A percentile compares a stretch with the other conserved stretches of the same genome.
These are phyloP conservation scores for Chiua sp. DNA, from an alignment of 1,284 basidiomycete genomes.

Conservation along the genomic window DNA sequence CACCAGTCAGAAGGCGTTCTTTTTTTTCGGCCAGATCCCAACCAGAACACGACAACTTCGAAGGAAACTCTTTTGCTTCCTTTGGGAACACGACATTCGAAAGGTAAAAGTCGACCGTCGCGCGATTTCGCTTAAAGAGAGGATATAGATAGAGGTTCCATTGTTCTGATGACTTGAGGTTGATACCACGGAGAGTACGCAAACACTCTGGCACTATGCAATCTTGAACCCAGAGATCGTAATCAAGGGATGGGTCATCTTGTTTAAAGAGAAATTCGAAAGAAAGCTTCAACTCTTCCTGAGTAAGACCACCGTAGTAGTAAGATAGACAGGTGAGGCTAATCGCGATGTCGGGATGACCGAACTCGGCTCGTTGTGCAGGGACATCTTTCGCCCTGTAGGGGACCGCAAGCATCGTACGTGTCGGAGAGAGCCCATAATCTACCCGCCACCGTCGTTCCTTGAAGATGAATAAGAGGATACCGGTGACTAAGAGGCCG, in stretches of 20 bases:
- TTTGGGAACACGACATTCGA: conserved; percentile 54
- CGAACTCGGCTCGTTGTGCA: conserved; percentile 52
- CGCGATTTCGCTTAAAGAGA: conserved; percentile 43
- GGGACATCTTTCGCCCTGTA: conserved; percentile 58
- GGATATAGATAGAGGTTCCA: conserved; percentile 37
- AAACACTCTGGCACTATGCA: conserved; percentile 36
- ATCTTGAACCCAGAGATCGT: conserved; percentile 45
- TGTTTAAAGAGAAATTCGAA: conserved; percentile 47
- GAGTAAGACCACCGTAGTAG: background rate
- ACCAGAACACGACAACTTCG: conserved; percentile 50
- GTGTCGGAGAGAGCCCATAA: conserved; percentile 48
- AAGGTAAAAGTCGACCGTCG: conserved; percentile 53
- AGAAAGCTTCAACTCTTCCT: conserved; percentile 39
- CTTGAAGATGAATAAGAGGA: conserved; percentile 45
- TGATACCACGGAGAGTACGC: conserved; percentile 43
- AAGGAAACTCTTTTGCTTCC: conserved; percentile 50
- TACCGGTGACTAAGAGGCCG: conserved; percentile 47
- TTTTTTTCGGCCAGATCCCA: conserved; percentile 56
- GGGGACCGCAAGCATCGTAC: conserved; percentile 55
- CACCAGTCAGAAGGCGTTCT: conserved; percentile 30
- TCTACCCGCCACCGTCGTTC: conserved; percentile 56
- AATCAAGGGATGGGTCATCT: conserved; percentile 49
- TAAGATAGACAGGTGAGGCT: conserved; percentile 49
- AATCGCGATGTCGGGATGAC: conserved; percentile 55
- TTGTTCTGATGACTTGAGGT: conserved; percentile 46